Conservation (phyloP, 257 asterid species). For the Nicotiana benthamiana region DNA sequence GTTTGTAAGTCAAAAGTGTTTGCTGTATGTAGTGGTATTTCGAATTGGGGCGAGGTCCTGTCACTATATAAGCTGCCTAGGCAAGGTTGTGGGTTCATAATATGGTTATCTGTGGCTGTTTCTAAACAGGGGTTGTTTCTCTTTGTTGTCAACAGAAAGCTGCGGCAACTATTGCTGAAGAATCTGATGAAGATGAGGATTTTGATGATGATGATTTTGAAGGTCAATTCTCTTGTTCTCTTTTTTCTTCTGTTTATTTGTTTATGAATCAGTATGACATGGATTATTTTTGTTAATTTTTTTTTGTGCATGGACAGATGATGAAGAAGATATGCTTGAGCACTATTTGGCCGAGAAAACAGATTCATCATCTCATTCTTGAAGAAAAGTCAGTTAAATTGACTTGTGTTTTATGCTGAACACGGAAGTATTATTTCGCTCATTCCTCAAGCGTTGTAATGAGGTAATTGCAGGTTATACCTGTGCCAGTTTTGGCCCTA, state of each 20-base stretch:
- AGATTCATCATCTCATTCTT: conserved; percentile 38
- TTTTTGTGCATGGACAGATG: conserved; percentile 31
- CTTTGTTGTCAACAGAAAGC: conserved; percentile 53
- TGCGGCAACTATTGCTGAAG: conserved; percentile 54
- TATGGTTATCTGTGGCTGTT: not conserved
- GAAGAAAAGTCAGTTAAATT: conserved; percentile 9
- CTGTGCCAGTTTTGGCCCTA: conserved; percentile 10
- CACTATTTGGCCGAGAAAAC: conserved; percentile 85
- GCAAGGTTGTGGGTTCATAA: not conserved
- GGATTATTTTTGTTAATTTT: not conserved
- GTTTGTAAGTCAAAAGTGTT: not conserved
- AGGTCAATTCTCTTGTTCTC: conserved; percentile 31
- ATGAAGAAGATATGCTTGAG: conserved; percentile 94
- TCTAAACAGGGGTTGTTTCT: not conserved
- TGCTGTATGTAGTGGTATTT: not conserved
- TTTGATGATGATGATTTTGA: conserved; percentile 87
- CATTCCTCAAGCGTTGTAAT: not conserved
- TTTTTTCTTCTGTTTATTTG: not conserved
- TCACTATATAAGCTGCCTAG: not conserved
- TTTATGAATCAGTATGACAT: not conserved
- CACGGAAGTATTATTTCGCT: not conserved
- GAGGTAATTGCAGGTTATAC: not conserved
- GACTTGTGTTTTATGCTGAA: not conserved
- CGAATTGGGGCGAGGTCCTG: not conserved
- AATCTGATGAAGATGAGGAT: conserved; percentile 65